A percentile compares a stretch with the other conserved stretches of the same genome.
phyloP scores from a whole-genome alignment of 495 filamentous ascomycete genomes.

The Penicillium diatomitis region DNA sequence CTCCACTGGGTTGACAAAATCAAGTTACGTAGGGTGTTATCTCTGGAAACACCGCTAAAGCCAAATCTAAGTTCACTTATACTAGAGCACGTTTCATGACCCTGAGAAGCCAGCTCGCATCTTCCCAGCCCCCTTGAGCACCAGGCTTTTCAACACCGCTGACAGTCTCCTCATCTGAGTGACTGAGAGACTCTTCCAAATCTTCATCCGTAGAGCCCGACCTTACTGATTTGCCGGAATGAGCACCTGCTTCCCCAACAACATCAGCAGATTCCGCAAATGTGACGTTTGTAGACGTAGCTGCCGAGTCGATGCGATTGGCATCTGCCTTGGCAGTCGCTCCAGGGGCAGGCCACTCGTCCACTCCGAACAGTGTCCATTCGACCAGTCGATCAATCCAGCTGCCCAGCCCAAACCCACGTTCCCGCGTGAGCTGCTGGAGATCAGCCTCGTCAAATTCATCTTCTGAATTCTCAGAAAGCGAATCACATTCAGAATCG shows the following conservation, averaged over 20 bases:
- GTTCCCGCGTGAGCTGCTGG: conserved; percentile 39
- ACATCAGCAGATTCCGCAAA: conserved; percentile 13
- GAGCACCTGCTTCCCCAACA: background rate
- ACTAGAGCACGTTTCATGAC: conserved; percentile 66
- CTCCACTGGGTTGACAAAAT: too few species aligned
- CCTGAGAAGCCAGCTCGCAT: conserved; percentile 76
- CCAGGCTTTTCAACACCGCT: conserved; percentile 30
- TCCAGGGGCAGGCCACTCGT: conserved; percentile 38
- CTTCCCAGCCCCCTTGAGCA: conserved; percentile 61
- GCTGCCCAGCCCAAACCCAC: conserved; percentile 59
- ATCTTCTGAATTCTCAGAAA: conserved; percentile 14
- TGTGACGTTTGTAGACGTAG: conserved; percentile 36
- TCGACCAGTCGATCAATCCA: conserved; percentile 69
- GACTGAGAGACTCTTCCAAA: conserved; percentile 17
- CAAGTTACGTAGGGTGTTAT: too few species aligned
- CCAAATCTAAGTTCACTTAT: conserved; percentile 14
- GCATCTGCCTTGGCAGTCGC: background rate
- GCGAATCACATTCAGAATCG: conserved; percentile 20
- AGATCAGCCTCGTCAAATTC: conserved; percentile 38
- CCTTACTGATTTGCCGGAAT: conserved; percentile 6
- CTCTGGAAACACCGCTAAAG: too few species aligned
- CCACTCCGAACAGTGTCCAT: conserved; percentile 69
- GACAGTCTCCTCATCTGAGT: conserved; percentile 18
- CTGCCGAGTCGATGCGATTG: conserved; percentile 38
- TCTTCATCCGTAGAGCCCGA: conserved; percentile 14